Evolutionary conservation across 2,329 filamentous ascomycete species (phyloP).

Genomic region (Penicillium oxalicum): DNA sequence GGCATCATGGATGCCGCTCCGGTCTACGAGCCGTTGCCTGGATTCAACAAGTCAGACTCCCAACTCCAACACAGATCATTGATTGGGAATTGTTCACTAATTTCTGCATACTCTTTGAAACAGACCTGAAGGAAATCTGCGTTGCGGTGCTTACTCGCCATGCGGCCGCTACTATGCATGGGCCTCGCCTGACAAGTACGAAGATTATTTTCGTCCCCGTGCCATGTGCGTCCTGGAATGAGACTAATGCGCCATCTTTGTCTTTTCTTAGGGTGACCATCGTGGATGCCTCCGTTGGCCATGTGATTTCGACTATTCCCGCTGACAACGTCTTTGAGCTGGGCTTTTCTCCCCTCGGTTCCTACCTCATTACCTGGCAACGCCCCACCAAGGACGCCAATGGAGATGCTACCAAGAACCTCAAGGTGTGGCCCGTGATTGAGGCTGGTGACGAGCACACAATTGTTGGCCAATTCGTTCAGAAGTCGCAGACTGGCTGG

Average conservation of each 20-base stretch:
- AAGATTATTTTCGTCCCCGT: neutral
- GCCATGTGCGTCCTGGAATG: neutral
- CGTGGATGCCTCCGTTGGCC: conserved; percentile 71
- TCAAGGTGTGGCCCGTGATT: conserved; percentile 89
- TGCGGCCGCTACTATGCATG: conserved; percentile 95
- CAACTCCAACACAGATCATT: too few species aligned
- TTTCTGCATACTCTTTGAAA: neutral
- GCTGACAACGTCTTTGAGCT: conserved; percentile 87
- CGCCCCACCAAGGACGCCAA: conserved; percentile 85
- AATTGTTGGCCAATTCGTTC: conserved; percentile 82
- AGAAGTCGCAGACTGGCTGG: conserved; percentile 93
- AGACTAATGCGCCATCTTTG: neutral
- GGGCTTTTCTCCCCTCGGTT: conserved; percentile 86
- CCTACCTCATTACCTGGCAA: conserved; percentile 95
- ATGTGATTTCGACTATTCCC: conserved; percentile 66
- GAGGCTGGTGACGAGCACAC: conserved; percentile 60
- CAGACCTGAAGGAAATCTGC: conserved; percentile 86
- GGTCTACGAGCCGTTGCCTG: conserved; percentile 75
- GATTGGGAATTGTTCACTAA: too few species aligned
- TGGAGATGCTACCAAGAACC: conserved; percentile 88
- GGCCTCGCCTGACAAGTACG: conserved; percentile 72
- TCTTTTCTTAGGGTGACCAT: conserved; percentile 61
- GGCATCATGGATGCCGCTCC: conserved; percentile 88
- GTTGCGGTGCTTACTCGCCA: conserved; percentile 91
- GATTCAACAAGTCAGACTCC: conserved; percentile 55